Evolutionary conservation across 345 rosid species (phyloP), one percentile per base, ranked within the genome.

Genomic region (Camelina sativa): DNA sequence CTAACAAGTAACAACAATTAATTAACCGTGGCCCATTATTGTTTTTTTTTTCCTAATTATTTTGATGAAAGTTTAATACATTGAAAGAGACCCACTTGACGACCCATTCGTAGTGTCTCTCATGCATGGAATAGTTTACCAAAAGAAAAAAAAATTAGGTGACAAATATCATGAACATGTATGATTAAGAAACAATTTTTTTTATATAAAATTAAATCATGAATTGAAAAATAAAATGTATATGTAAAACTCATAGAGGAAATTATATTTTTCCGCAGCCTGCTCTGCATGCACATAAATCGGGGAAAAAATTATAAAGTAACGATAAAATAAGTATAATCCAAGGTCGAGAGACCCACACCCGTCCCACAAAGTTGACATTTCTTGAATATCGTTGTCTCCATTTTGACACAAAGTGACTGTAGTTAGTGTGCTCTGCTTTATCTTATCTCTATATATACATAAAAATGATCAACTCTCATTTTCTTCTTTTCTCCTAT

Each of bases 321-420:
- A 20, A 38, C 4, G 48, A 38, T n/a, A 13, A 61, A 63, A 55
- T 2, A 53, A 15, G 22, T 13, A 60, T 46, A 40, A 67, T 51
- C 48, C 38, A 76, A 69, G 47, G 65, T 62, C 55, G 48, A 15
- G 65, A 65, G 70, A 55, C 75, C 71, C 54, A 70, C 54, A 55
- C 37, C 43, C 43, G 75, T 63, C 71, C 54, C 76, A 64, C 71
- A 76, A 70, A 71, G 67, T 71, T 76, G 72, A 76, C 72, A 7
- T 12, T 56, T 76, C 25, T 47, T 35, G 8, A 56, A 64, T 47
- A 48, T 64, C 76, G 71, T 56, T 69, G 70, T 76, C 74, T 55
- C 71, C 56, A 55, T 71, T 55, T 70, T 22, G 67, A 71, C 76
- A 56, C 30, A 71, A 38, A 56, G 72, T 63, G 76, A 64, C 28